Conservation (phyloP, 2,329 filamentous ascomycete genomes). For the Stagonosporopsis cucurbitacearum region DNA sequence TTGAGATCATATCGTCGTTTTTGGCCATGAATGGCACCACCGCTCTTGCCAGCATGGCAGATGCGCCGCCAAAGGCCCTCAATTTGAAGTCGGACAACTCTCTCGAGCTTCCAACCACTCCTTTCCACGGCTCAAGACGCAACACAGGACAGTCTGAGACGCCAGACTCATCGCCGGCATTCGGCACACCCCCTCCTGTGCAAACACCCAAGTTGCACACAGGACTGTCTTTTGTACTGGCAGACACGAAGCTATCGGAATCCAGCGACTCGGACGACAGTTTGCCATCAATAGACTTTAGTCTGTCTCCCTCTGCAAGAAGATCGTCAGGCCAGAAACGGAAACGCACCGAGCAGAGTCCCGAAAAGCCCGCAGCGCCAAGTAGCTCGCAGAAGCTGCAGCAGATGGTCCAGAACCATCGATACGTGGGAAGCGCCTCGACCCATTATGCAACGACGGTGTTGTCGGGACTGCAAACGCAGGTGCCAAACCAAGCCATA, state of each 20-base stretch:
- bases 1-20: constrained; percentile 34
- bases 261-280: constrained; percentile 17
- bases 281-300: constrained; percentile 29
- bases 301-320: constrained; percentile 10
- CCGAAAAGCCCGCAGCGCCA: constrained; percentile 5
- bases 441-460: neutral
- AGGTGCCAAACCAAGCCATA: neutral
- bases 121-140: neutral
- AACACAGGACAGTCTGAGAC: constrained; percentile 13
- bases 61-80: neutral
- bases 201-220: constrained; percentile 24
- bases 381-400: neutral
- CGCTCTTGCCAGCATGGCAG: neutral
- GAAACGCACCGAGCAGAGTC: constrained; percentile 32
- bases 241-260: constrained; percentile 29
- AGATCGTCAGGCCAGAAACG: constrained; percentile 32
- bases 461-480: neutral
- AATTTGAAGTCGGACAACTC: neutral
- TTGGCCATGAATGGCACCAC: constrained; percentile 9
- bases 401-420: neutral
- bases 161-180: constrained; percentile 31
- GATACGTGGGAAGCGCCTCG: neutral
- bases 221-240: constrained; percentile 28
- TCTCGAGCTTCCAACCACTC: neutral
- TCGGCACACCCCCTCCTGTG: constrained; percentile 23